Percentiles rank a stretch among this genome's conserved stretches.
phyloP scores from a whole-genome alignment of 768 basidiomycete species.

The Pleurotus citrinopileatus region DNA sequence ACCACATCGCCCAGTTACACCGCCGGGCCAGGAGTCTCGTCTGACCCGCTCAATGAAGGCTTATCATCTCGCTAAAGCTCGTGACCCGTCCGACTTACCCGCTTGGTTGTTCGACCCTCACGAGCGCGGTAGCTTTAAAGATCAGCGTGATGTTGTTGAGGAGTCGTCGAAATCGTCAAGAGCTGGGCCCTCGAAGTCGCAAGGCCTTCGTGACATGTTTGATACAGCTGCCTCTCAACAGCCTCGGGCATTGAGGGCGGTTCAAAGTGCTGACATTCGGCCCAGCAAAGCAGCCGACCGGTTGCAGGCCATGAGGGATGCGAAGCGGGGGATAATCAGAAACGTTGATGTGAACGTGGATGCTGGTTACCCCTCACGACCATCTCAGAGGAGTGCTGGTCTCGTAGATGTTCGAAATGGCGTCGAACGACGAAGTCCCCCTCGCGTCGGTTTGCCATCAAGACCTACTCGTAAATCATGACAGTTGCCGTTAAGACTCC shows the following conservation, averaged over 20 bases:
- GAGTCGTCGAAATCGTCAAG: slow-evolving; percentile 13
- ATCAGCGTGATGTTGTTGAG: slow-evolving; percentile 14
- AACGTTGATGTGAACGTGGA: slow-evolving; percentile 1
- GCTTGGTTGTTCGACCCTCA: slow-evolving; percentile 62
- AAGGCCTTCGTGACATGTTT: slow-evolving; percentile 36
- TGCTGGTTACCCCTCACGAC: neutral
- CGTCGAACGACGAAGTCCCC: slow-evolving; percentile 14
- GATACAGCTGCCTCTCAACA: slow-evolving; percentile 25
- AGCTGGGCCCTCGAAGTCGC: slow-evolving; percentile 17
- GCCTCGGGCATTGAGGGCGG: neutral
- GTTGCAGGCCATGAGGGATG: slow-evolving; percentile 48
- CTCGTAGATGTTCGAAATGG: neutral
- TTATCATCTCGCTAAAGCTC: slow-evolving; percentile 62
- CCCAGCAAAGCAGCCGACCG: slow-evolving; percentile 42
- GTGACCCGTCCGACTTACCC: slow-evolving; percentile 55
- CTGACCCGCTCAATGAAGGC: slow-evolving; percentile 65
- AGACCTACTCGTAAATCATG: slow-evolving; percentile 18
- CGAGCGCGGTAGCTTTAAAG: slow-evolving; percentile 38
- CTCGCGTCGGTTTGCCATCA: slow-evolving; percentile 32
- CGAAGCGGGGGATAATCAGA: slow-evolving; percentile 31
- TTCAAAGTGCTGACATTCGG: slow-evolving; percentile 14
- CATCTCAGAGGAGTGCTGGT: slow-evolving; percentile 9
- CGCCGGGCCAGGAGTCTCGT: slow-evolving; percentile 55
- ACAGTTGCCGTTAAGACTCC: neutral
- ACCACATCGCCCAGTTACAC: slow-evolving; percentile 33